Evolutionary conservation across 768 basidiomycete species (phyloP).

Genomic region (Amanita pallidorosea): DNA sequence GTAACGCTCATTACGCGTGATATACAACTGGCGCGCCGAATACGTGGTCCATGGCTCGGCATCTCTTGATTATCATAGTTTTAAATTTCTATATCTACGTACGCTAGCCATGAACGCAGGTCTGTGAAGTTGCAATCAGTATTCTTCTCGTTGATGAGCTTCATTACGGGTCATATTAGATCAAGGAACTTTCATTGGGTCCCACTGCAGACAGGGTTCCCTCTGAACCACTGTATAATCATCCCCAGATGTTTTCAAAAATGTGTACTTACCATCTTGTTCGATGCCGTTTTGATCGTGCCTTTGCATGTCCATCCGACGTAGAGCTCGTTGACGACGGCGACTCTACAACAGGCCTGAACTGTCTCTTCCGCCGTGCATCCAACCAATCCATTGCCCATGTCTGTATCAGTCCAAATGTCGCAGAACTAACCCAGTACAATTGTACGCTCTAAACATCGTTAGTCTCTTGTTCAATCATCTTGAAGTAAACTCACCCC

Average conservation of each 20-base stretch:
- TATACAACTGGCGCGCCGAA: slow-evolving; percentile 91
- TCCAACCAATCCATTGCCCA: slow-evolving; percentile 66
- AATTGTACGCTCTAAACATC: slow-evolving; percentile 47
- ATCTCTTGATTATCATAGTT: slow-evolving; percentile 32
- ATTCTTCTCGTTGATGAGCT: neutral
- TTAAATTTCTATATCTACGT: neutral
- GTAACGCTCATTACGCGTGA: slow-evolving; percentile 98
- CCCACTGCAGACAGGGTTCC: slow-evolving; percentile 34
- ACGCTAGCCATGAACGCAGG: neutral
- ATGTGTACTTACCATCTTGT: slow-evolving; percentile 7
- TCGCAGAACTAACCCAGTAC: slow-evolving; percentile 73
- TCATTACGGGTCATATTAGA: slow-evolving; percentile 66
- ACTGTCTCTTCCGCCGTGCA: slow-evolving; percentile 22
- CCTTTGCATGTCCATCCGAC: neutral
- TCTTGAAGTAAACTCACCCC: slow-evolving; percentile 37
- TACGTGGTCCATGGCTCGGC: slow-evolving; percentile 84
- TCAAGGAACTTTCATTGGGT: slow-evolving; percentile 67
- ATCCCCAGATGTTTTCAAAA: slow-evolving; percentile 24
- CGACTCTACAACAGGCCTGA: neutral
- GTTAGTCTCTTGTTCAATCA: slow-evolving; percentile 5
- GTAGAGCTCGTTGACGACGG: neutral
- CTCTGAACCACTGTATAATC: slow-evolving; percentile 73
- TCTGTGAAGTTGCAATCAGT: neutral
- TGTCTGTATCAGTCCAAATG: slow-evolving; percentile 64
- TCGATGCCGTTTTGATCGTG: neutral